Percentiles rank a stretch among this genome's conserved stretches.
phyloP scores from a whole-genome alignment of 2,329 filamentous ascomycete genomes.

The Blumeria hordei region DNA sequence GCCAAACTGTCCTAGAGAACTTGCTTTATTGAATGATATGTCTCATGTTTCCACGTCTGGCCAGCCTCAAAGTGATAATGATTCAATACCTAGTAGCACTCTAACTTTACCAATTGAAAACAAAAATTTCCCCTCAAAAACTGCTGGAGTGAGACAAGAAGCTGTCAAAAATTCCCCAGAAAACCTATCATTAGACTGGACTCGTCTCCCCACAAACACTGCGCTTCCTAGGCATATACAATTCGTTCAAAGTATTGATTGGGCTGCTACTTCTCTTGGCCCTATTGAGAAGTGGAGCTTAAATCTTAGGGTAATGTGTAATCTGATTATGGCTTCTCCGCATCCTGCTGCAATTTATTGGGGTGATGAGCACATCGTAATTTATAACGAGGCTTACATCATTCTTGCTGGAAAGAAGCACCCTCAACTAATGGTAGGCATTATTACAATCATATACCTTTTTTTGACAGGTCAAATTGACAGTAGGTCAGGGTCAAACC shows the following conservation, averaged over 20 bases:
- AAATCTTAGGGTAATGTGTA: slow-evolving; percentile 55
- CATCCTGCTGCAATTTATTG: slow-evolving; percentile 60
- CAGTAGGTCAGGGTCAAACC: slow-evolving; percentile 26
- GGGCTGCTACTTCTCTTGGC: slow-evolving; percentile 47
- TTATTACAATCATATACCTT: not conserved
- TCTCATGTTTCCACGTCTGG: not conserved
- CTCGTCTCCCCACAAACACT: slow-evolving; percentile 37
- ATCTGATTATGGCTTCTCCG: slow-evolving; percentile 57
- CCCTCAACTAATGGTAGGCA: slow-evolving; percentile 18
- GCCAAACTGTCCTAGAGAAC: not conserved
- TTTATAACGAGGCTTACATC: slow-evolving; percentile 52
- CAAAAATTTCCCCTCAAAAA: not conserved
- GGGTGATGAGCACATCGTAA: slow-evolving; percentile 39
- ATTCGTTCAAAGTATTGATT: slow-evolving; percentile 48
- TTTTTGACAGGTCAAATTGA: slow-evolving; percentile 1
- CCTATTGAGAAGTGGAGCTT: slow-evolving; percentile 50
- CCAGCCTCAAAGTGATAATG: not conserved
- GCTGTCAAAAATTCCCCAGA: slow-evolving; percentile 1
- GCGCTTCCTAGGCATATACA: slow-evolving; percentile 45
- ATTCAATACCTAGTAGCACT: not conserved
- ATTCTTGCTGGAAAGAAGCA: slow-evolving; percentile 54
- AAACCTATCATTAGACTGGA: slow-evolving; percentile 50
- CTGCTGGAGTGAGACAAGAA: not conserved
- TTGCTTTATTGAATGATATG: not conserved
- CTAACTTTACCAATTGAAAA: not conserved